Evolutionary conservation across 202 grass and related monocot species (phyloP).

Genomic region (Brachypodium distachyon): DNA sequence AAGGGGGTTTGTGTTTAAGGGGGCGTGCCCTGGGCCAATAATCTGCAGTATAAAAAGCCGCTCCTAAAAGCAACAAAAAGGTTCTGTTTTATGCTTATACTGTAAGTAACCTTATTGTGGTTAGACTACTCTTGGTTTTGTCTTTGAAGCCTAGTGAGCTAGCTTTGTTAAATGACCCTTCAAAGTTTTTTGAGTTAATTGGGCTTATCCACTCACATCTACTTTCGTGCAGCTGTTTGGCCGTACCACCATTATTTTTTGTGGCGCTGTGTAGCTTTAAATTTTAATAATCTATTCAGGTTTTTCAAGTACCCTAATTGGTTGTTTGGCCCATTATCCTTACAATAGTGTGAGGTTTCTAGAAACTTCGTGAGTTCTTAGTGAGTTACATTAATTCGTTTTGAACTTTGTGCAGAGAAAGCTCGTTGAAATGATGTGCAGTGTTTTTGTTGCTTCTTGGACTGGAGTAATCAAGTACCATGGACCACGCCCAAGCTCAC

Average conservation of each 20-base stretch:
- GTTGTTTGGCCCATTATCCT: not conserved
- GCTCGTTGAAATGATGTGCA: conserved; percentile 97
- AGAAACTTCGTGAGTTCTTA: not conserved
- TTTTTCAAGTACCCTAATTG: not conserved
- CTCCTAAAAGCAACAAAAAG: not conserved
- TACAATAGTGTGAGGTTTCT: conserved; percentile 5
- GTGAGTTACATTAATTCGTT: not conserved
- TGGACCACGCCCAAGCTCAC: conserved; percentile 89
- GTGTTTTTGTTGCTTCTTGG: conserved; percentile 97
- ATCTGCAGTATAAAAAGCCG: not conserved
- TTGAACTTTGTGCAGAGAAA: conserved; percentile 56
- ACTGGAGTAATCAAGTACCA: conserved; percentile 97
- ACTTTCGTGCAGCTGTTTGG: not conserved
- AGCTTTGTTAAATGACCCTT: not conserved
- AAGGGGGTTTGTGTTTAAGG: not conserved
- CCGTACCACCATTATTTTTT: not conserved
- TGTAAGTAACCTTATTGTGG: not conserved
- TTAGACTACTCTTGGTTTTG: too few species aligned
- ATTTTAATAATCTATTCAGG: not conserved
- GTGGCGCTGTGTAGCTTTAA: not conserved
- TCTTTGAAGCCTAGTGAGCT: not conserved
- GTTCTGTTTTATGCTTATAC: not conserved
- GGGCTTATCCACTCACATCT: not conserved
- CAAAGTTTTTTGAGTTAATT: not conserved
- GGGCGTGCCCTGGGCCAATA: not conserved